A percentile compares a stretch with the other conserved stretches of the same genome.
phyloP scores from a whole-genome alignment of 768 basidiomycete genomes.

The Vararia minispora region DNA sequence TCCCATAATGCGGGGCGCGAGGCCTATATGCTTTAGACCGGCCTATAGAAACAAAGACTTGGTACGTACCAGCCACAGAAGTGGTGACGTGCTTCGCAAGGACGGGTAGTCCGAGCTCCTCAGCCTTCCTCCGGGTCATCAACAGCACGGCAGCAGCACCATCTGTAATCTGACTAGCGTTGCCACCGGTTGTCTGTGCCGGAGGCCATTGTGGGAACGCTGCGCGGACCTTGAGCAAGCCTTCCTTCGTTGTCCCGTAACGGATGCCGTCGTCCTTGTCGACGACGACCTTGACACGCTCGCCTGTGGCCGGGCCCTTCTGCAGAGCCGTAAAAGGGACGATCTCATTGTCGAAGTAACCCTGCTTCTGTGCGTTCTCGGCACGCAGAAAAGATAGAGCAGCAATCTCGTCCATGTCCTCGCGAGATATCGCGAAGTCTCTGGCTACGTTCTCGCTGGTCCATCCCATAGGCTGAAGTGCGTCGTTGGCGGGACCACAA shows the following conservation, averaged over 20 bases:
- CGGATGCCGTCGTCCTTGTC: conserved; percentile 71
- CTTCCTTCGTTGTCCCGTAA: conserved; percentile 58
- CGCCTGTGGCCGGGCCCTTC: conserved; percentile 44
- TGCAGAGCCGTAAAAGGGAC: conserved; percentile 62
- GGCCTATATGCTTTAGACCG: conserved; percentile 26
- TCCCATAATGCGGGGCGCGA: conserved; percentile 77
- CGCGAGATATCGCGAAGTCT: conserved; percentile 60
- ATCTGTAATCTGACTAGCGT: conserved; percentile 79
- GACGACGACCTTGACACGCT: conserved; percentile 40
- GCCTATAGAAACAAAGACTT: not conserved
- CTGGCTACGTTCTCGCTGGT: conserved; percentile 78
- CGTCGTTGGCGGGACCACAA: conserved; percentile 47
- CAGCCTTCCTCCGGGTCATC: conserved; percentile 74
- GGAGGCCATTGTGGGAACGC: conserved; percentile 83
- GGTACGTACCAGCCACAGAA: conserved; percentile 42
- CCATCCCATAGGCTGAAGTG: conserved; percentile 76
- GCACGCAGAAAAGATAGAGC: conserved; percentile 71
- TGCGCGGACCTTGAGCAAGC: conserved; percentile 49
- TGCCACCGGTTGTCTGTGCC: conserved; percentile 68
- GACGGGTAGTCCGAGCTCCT: conserved; percentile 59
- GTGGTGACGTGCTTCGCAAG: conserved; percentile 76
- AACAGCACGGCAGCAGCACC: conserved; percentile 73
- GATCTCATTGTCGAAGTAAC: conserved; percentile 59
- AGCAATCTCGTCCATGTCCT: conserved; percentile 67
- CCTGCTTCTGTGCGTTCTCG: conserved; percentile 57